Evolutionary conservation across 176 grass and related monocot genomes (phyloP).

Genomic region (Juncus inflexus): DNA sequence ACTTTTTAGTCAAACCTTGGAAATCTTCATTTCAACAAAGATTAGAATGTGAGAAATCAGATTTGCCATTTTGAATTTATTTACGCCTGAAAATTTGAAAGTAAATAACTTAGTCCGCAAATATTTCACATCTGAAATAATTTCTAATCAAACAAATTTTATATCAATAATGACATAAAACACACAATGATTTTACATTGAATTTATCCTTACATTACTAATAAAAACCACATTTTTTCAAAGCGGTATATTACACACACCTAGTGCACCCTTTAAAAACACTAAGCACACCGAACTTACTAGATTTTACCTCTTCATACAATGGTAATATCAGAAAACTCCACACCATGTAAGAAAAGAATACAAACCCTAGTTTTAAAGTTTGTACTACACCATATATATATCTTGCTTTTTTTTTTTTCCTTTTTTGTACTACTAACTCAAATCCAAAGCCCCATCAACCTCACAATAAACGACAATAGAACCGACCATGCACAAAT

Average conservation of each 20-base stretch:
- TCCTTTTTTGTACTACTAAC: conserved; percentile 9
- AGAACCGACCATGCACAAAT: conserved; percentile 22
- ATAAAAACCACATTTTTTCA: neutral
- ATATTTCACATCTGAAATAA: too few species aligned
- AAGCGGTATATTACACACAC: conserved; percentile 4
- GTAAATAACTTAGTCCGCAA: too few species aligned
- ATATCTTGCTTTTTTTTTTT: conserved; percentile 22
- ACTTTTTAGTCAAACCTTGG: too few species aligned
- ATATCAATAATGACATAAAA: too few species aligned
- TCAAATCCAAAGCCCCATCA: conserved; percentile 20
- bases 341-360: conserved; percentile 25
- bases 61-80: too few species aligned
- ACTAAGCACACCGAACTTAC: conserved; percentile 22
- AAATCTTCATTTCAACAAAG: too few species aligned
- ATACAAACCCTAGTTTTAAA: conserved; percentile 29
- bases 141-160: too few species aligned
- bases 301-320: conserved; percentile 6
- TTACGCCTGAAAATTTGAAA: too few species aligned
- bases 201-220: too few species aligned
- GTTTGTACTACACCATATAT: conserved; percentile 5
- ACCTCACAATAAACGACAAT: conserved; percentile 21
- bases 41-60: too few species aligned
- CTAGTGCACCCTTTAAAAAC: conserved; percentile 26
- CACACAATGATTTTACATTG: too few species aligned
- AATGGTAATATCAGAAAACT: conserved; percentile 17